Percentiles rank a stretch among this genome's conserved stretches.
These are phyloP conservation scores for Choanephora cucurbitarum DNA, from an alignment of 371 early-diverging fungal species.

Conservation along the genomic window DNA sequence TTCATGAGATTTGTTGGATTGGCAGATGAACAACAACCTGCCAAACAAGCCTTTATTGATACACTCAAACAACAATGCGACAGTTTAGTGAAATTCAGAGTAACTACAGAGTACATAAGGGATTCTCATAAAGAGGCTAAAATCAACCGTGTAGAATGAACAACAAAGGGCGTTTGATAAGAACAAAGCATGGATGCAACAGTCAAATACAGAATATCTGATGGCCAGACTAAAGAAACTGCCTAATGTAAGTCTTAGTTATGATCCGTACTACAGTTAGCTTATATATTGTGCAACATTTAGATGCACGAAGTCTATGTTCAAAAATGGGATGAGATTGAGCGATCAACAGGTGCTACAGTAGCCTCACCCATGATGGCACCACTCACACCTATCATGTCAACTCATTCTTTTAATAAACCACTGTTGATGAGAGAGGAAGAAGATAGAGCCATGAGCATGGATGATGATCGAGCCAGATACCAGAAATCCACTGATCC, in stretches of 20 bases:
- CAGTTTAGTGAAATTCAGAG: constrained; percentile 14
- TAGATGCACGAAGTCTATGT: constrained; percentile 24
- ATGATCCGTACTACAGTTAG: background rate
- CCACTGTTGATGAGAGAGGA: constrained; percentile 1
- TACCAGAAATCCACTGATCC: constrained; percentile 1
- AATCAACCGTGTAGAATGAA: constrained; percentile 21
- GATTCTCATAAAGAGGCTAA: too few relatives aligned
- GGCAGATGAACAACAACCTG: constrained; percentile 6
- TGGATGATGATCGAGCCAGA: constrained; percentile 22
- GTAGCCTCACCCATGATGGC: constrained; percentile 23
- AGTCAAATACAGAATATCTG: constrained; percentile 23
- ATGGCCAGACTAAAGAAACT: constrained; percentile 20
- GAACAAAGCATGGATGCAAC: constrained; percentile 24
- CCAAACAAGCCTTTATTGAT: constrained; percentile 9
- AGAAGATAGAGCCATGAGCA: constrained; percentile 15
- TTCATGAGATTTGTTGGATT: constrained; percentile 25
- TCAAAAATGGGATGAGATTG: constrained; percentile 36
- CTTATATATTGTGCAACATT: background rate
- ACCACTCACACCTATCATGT: constrained; percentile 9
- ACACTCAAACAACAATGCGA: constrained; percentile 18
- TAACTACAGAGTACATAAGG: constrained; percentile 6
- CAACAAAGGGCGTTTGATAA: constrained; percentile 23
- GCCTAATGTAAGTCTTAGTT: constrained; percentile 24
- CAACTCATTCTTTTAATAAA: constrained; percentile 4
- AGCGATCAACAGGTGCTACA: constrained; percentile 16